phyloP scores from a whole-genome alignment of 371 early-diverging fungal species.

The Mortierella sp. region DNA sequence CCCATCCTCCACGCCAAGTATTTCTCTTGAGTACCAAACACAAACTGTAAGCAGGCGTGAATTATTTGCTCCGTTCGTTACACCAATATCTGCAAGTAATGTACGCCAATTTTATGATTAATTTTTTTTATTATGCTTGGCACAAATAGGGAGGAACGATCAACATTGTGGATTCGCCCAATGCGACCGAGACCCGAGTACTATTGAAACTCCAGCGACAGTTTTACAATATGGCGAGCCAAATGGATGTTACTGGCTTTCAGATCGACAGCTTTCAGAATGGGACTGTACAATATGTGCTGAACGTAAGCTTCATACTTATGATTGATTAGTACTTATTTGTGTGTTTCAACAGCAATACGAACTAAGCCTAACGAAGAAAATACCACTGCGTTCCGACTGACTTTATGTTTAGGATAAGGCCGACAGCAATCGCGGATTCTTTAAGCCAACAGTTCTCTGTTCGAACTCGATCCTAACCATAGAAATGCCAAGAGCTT shows the following conservation, averaged over 20 bases:
- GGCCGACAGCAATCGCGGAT: slow-evolving; percentile 25
- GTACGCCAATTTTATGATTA: neutral
- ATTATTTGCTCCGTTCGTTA: neutral
- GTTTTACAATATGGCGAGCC: slow-evolving; percentile 33
- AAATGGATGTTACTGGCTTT: slow-evolving; percentile 34
- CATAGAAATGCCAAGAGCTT: slow-evolving; percentile 43
- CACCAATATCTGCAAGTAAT: neutral
- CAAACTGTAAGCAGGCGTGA: slow-evolving; percentile 22
- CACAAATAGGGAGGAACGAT: slow-evolving; percentile 31
- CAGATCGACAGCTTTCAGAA: slow-evolving; percentile 27
- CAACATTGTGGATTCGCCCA: slow-evolving; percentile 39
- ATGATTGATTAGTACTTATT: neutral
- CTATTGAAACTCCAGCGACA: slow-evolving; percentile 44
- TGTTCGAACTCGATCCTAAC: slow-evolving; percentile 47
- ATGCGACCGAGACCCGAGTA: slow-evolving; percentile 29
- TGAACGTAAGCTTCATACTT: slow-evolving; percentile 26
- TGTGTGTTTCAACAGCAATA: neutral
- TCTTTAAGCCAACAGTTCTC: slow-evolving; percentile 30
- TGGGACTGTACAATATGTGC: slow-evolving; percentile 22
- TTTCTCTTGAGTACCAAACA: slow-evolving; percentile 39
- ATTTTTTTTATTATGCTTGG: neutral
- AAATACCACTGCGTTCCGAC: neutral
- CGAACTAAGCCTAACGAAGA: neutral
- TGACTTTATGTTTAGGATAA: slow-evolving; percentile 25
- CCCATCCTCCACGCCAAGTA: slow-evolving; percentile 21